Evolutionary conservation across 1,139 yeast genomes (phyloP).

Genomic region (Spathaspora jeffriesii): DNA sequence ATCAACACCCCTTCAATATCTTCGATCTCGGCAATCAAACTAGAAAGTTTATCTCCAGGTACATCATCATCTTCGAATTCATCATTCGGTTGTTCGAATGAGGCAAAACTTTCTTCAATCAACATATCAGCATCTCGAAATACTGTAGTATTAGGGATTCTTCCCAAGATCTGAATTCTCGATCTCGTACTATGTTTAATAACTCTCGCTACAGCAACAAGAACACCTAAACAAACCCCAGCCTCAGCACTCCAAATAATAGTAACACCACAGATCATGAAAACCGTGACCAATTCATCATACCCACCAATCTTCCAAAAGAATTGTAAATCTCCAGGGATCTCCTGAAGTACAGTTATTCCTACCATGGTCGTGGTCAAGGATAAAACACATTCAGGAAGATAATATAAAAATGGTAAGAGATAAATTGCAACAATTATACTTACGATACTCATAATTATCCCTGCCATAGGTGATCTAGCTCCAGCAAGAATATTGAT

Average conservation of each 20-base stretch:
- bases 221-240: constrained; percentile 30
- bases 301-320: constrained; percentile 31
- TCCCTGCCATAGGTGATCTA: constrained; percentile 30
- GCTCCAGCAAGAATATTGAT: constrained; percentile 35
- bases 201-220: constrained; percentile 27
- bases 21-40: constrained; percentile 28
- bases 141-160: constrained; percentile 30
- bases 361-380: constrained; percentile 37
- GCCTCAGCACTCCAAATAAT: constrained; percentile 34
- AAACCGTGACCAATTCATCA: constrained; percentile 28
- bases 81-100: constrained; percentile 11
- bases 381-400: constrained; percentile 36
- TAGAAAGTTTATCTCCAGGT: constrained; percentile 13
- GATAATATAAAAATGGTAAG: constrained; percentile 24
- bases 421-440: constrained; percentile 23
- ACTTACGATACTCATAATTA: constrained; percentile 27
- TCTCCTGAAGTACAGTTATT: constrained; percentile 34
- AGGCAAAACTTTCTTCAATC: constrained; percentile 31
- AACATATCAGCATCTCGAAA: constrained; percentile 37
- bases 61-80: constrained; percentile 5
- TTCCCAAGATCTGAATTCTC: constrained; percentile 33
- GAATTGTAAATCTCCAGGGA: constrained; percentile 29
- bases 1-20: constrained; percentile 85
- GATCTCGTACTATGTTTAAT: constrained; percentile 29
- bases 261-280: constrained; percentile 23